Evolutionary conservation across 257 asterid species (phyloP).

Genomic region (Nicotiana tabacum): DNA sequence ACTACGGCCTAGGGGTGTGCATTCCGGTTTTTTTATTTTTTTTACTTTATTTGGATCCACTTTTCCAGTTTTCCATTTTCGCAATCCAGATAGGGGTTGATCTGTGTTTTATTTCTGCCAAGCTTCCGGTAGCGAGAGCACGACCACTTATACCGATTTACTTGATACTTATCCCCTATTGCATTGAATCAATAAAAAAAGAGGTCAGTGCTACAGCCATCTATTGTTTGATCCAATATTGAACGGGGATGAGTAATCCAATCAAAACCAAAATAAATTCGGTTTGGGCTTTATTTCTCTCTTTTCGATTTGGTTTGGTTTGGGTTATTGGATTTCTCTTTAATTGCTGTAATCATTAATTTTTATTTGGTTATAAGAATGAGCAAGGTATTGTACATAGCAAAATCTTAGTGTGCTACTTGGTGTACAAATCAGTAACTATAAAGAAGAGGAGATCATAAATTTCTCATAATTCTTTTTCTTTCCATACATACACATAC

Average conservation of each 20-base stretch:
- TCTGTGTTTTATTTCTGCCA: too few species aligned
- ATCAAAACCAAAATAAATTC: not conserved
- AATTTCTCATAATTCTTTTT: not conserved
- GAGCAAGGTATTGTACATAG: not conserved
- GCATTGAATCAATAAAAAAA: too few species aligned
- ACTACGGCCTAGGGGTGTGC: not conserved
- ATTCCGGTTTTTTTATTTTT: not conserved
- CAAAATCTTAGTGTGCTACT: not conserved
- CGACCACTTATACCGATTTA: too few species aligned
- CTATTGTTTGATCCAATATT: too few species aligned
- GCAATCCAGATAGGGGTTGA: too few species aligned
- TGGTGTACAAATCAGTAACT: not conserved
- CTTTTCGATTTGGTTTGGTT: not conserved
- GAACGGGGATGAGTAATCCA: not conserved
- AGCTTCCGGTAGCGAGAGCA: too few species aligned
- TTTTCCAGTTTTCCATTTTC: not conserved
- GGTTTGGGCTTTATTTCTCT: not conserved
- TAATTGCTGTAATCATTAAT: not conserved
- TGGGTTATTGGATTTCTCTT: not conserved
- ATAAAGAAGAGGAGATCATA: not conserved
- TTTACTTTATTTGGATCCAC: not conserved
- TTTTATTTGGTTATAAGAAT: not conserved
- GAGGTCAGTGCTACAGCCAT: too few species aligned
- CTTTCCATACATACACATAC: not conserved
- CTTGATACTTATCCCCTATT: too few species aligned